phyloP scores from a whole-genome alignment of 2,329 filamentous ascomycete genomes.

The Aspergillus viridinutans region DNA sequence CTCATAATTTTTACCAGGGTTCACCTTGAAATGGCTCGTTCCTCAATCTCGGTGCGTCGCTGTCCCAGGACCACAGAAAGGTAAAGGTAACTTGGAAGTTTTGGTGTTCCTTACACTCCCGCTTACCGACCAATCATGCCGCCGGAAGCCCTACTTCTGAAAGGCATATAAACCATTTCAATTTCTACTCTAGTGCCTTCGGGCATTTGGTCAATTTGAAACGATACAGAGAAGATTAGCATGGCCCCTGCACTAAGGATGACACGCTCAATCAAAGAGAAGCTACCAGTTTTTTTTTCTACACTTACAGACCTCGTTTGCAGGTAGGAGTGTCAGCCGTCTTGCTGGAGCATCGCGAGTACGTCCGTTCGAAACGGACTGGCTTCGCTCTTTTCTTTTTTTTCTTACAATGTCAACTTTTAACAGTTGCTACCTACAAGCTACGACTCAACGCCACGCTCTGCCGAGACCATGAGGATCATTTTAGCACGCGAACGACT shows the following conservation, averaged over 20 bases:
- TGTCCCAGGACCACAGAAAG: background rate
- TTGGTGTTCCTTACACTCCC: background rate
- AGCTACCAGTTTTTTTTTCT: slow-evolving; percentile 63
- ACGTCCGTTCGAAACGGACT: slow-evolving; percentile 8
- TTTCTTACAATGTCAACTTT: background rate
- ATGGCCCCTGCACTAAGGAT: slow-evolving; percentile 89
- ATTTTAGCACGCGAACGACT: background rate
- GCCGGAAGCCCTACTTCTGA: background rate
- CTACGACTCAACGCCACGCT: too few relatives aligned
- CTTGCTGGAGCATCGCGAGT: background rate
- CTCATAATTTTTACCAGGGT: background rate
- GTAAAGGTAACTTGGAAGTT: too few relatives aligned
- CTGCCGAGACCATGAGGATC: background rate
- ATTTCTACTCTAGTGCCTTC: slow-evolving; percentile 29
- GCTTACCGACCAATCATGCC: background rate
- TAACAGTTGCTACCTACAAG: background rate
- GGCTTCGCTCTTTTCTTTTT: background rate
- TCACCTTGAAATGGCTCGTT: background rate
- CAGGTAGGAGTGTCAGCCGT: slow-evolving; percentile 6
- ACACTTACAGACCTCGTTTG: slow-evolving; percentile 12
- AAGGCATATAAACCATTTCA: slow-evolving; percentile 20
- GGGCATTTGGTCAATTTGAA: slow-evolving; percentile 63
- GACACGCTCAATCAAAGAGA: slow-evolving; percentile 84
- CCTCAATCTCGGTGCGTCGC: background rate
- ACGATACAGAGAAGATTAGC: slow-evolving; percentile 76